Evolutionary conservation across 2,329 filamentous ascomycete genomes (phyloP).

Genomic region (Ascomycota sp.): DNA sequence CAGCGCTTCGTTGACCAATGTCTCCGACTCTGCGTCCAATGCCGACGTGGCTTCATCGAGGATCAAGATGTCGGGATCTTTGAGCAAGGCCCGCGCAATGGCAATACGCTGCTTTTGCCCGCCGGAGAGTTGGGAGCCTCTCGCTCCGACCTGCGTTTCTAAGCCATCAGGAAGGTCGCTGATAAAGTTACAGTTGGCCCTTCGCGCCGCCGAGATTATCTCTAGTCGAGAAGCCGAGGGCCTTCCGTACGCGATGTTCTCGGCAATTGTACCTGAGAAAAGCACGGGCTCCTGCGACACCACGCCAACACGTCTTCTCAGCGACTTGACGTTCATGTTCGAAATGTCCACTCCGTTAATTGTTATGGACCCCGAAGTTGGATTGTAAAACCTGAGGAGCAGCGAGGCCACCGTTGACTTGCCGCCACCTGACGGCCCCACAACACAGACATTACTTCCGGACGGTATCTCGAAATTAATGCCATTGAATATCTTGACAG

Average conservation of each 20-base stretch:
- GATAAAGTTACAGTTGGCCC: constrained; percentile 93
- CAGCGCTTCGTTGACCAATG: constrained; percentile 79
- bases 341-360: constrained; percentile 72
- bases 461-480: constrained; percentile 79
- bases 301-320: constrained; percentile 79
- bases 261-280: constrained; percentile 63
- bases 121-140: constrained; percentile 81
- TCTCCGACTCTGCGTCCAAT: constrained; percentile 88
- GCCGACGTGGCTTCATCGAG: constrained; percentile 92
- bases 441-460: constrained; percentile 85
- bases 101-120: constrained; percentile 96
- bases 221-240: constrained; percentile 57
- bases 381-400: constrained; percentile 74
- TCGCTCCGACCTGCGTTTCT: constrained; percentile 77
- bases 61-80: constrained; percentile 89
- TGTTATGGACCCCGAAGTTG: constrained; percentile 51
- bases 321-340: constrained; percentile 76
- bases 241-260: constrained; percentile 80
- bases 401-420: constrained; percentile 92
- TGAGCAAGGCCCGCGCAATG: constrained; percentile 81
- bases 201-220: constrained; percentile 65
- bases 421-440: constrained; percentile 84
- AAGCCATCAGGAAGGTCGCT: constrained; percentile 88
- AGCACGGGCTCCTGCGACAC: constrained; percentile 91
- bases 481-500: constrained; percentile 73